phyloP scores from a whole-genome alignment of 345 rosid species.

The Eucalyptus pauciflora region DNA sequence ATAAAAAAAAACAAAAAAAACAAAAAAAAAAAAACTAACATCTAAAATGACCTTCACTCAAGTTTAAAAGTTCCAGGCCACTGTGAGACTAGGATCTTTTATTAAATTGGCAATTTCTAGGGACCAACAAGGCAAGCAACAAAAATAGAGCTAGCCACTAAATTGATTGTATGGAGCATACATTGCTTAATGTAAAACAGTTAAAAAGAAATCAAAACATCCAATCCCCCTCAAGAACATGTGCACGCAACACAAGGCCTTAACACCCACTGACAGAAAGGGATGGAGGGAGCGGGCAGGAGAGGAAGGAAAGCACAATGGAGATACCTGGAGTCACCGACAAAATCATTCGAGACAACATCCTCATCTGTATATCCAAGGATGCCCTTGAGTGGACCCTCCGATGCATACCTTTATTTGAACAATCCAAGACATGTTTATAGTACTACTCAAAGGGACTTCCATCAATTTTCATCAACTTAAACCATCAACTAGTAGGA shows the following conservation, averaged over 20 bases:
- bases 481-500: background rate
- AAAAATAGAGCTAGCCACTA: background rate
- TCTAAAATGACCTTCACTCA: background rate
- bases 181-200: background rate
- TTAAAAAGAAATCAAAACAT: background rate
- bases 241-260: background rate
- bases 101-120: background rate
- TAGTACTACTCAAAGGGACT: background rate
- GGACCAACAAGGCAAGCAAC: background rate
- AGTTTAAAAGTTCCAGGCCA: background rate
- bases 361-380: slow-evolving; percentile 97
- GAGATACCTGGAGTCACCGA: slow-evolving; percentile 78
- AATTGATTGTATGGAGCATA: background rate
- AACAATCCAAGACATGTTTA: background rate
- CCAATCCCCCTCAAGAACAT: background rate
- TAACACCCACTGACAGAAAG: background rate
- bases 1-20: background rate
- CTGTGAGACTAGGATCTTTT: background rate
- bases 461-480: background rate
- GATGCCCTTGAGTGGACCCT: slow-evolving; percentile 82
- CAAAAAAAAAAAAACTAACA: background rate
- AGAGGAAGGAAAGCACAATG: background rate
- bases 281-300: background rate
- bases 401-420: slow-evolving; percentile 68
- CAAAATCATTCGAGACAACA: slow-evolving; percentile 91